Evolutionary conservation across 495 filamentous ascomycete genomes (phyloP), one percentile per base, ranked within the genome.

Genomic region (Aspergillus haitiensis): DNA sequence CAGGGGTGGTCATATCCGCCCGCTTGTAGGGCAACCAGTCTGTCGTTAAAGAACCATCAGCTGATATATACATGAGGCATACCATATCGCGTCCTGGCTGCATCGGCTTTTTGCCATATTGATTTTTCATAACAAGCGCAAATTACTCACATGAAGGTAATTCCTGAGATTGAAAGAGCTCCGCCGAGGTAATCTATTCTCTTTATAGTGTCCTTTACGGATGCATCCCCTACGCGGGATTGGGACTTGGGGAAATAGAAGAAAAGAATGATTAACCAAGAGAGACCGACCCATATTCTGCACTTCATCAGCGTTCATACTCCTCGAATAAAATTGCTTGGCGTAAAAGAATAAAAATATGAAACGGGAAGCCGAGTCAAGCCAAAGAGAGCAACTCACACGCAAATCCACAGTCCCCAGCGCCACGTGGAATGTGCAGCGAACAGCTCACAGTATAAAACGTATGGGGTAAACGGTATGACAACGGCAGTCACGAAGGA

Each of bases 331-430:
- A 3, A 27, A 27, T 27, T 27, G 21, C 1, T 27, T 3, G 1
- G 3, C 21, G 21, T 1, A 27, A 27, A 27, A 27, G 21, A 27
- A 27, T 8, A 46, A 46, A 5, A 4, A 8, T 16, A 16, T 46
- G 15, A n/a, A n/a, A 46, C 3, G 11, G 18, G 42, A 16, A 16
- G 42, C 3, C 15, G 15, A 40, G 4, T 27, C 21, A 27, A 27
- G 21, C 21, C 21, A 27, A 27, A 27, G 3, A 1, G 21, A 1
- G 1, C 4, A 40, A 9, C 37, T 5, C 18, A 46, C 42, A 46
- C 13, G 42, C 42, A 46, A 8, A 46, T 46, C 42, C 42, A 46
- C 42, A 46, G n/a, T 16, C 42, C 42, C 42, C 42, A 46, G 12
- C 42, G 42, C 42, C 42, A 46, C 0, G 42, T 46, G 18, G n/a